A percentile compares a stretch with the other conserved stretches of the same genome.
phyloP scores from a whole-genome alignment of 2,329 filamentous ascomycete genomes.

The Madurella fahalii region DNA sequence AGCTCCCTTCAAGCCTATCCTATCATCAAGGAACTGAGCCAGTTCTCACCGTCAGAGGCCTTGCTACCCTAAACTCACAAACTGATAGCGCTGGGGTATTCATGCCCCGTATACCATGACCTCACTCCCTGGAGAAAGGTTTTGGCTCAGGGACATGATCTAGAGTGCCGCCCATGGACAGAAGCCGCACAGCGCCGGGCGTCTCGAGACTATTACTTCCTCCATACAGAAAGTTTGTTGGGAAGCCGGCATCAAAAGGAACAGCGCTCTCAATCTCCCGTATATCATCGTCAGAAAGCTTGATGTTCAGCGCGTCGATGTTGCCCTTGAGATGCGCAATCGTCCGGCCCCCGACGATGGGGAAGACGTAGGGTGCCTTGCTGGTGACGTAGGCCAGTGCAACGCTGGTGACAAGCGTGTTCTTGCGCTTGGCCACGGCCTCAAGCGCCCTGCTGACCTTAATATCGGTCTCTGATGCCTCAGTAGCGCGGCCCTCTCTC shows the following conservation, averaged over 20 bases:
- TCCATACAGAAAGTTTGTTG: background rate
- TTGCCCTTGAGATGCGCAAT: slow-evolving; percentile 66
- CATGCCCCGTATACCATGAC: too few species aligned
- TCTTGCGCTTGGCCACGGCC: slow-evolving; percentile 45
- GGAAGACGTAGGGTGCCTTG: slow-evolving; percentile 69
- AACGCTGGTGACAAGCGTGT: slow-evolving; percentile 41
- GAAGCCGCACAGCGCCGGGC: background rate
- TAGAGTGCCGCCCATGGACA: background rate
- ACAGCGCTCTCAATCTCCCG: slow-evolving; percentile 25
- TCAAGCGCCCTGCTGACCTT: slow-evolving; percentile 44
- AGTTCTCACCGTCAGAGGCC: too few species aligned
- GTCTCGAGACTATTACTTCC: background rate
- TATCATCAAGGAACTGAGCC: too few species aligned
- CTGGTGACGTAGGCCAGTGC: slow-evolving; percentile 71
- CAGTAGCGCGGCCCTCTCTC: slow-evolving; percentile 34
- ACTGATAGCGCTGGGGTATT: too few species aligned
- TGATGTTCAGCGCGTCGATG: slow-evolving; percentile 61
- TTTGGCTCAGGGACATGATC: slow-evolving; percentile 9
- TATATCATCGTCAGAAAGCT: slow-evolving; percentile 59
- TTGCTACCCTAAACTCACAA: too few species aligned
- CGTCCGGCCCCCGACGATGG: slow-evolving; percentile 67
- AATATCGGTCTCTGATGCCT: slow-evolving; percentile 41
- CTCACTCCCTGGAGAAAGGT: background rate
- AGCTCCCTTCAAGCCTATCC: too few species aligned
- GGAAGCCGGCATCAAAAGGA: slow-evolving; percentile 5